Percentiles rank a stretch among this genome's conserved stretches.
Evolutionary conservation across 2,329 filamentous ascomycete genomes (phyloP).

Genomic region (Parascedosporium putredinis): DNA sequence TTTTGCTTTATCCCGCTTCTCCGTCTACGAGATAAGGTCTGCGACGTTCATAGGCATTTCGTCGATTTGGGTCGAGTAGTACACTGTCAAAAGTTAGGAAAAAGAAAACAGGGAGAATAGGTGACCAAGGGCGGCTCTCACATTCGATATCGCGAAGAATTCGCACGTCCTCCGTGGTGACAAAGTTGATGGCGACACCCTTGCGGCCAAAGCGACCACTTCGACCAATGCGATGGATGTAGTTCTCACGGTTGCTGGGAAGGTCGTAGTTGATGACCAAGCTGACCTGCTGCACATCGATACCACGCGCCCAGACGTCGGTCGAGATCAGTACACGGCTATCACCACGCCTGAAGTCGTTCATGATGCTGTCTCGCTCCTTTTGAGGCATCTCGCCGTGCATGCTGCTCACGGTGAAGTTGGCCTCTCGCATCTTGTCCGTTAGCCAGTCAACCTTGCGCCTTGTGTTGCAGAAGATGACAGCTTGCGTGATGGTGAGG

Average conservation of each 20-base stretch:
- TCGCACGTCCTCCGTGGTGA: slow-evolving; percentile 94
- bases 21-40: slow-evolving; percentile 40
- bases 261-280: slow-evolving; percentile 99
- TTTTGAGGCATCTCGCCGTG: slow-evolving; percentile 99
- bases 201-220: slow-evolving; percentile 94
- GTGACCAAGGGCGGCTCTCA: slow-evolving; percentile 32
- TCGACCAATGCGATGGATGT: slow-evolving; percentile 96
- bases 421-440: slow-evolving; percentile 97
- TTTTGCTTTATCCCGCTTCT: background rate
- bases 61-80: slow-evolving; percentile 94
- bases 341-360: slow-evolving; percentile 95
- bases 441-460: slow-evolving; percentile 99
- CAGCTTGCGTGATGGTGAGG: slow-evolving; percentile 93
- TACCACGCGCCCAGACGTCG: slow-evolving; percentile 95
- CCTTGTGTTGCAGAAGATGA: slow-evolving; percentile 99
- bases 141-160: slow-evolving; percentile 94
- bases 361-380: slow-evolving; percentile 97
- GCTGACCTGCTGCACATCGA: slow-evolving; percentile 96
- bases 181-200: slow-evolving; percentile 99
- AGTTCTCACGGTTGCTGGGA: slow-evolving; percentile 97
- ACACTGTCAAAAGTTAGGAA: slow-evolving; percentile 43
- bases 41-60: slow-evolving; percentile 98
- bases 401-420: slow-evolving; percentile 98
- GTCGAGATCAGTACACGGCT: slow-evolving; percentile 94
- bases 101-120: background rate